Percentiles rank a stretch among this genome's conserved stretches.
These are phyloP conservation scores for Mortierella sp. DNA, from an alignment of 371 early-diverging fungal genomes.

Conservation along the genomic window DNA sequence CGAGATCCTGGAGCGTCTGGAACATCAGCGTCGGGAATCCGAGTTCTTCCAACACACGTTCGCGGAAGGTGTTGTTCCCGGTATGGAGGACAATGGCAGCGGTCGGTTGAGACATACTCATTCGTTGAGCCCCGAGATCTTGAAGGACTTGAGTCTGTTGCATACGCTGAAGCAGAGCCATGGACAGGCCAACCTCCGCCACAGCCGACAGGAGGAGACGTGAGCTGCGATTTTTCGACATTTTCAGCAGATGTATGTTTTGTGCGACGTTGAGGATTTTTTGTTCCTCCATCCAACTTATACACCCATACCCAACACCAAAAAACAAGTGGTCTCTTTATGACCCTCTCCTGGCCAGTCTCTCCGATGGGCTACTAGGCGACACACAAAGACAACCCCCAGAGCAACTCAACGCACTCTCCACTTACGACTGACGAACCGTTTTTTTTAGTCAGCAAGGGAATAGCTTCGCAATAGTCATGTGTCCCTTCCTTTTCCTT, in stretches of 20 bases:
- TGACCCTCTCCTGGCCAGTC: no score
- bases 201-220: constrained; percentile 15
- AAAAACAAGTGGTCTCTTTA: no score
- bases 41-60: neutral
- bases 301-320: no score
- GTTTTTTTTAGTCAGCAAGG: neutral
- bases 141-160: neutral
- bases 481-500: neutral
- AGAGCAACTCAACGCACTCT: no score
- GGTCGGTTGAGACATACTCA: constrained; percentile 30
- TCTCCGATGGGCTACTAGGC: no score
- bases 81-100: constrained; percentile 21
- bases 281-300: no score
- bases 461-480: neutral
- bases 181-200: constrained; percentile 44
- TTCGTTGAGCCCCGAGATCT: constrained; percentile 17
- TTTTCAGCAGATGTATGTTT: neutral
- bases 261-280: no score
- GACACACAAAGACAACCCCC: no score
- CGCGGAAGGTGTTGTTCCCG: neutral
- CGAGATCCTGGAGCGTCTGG: constrained; percentile 35
- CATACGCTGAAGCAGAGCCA: constrained; percentile 32
- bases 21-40: constrained; percentile 8
- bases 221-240: neutral
- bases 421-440: neutral